Base-by-base conservation (phyloP, 305 asterid species). In the Rubia peregrina region DNA sequence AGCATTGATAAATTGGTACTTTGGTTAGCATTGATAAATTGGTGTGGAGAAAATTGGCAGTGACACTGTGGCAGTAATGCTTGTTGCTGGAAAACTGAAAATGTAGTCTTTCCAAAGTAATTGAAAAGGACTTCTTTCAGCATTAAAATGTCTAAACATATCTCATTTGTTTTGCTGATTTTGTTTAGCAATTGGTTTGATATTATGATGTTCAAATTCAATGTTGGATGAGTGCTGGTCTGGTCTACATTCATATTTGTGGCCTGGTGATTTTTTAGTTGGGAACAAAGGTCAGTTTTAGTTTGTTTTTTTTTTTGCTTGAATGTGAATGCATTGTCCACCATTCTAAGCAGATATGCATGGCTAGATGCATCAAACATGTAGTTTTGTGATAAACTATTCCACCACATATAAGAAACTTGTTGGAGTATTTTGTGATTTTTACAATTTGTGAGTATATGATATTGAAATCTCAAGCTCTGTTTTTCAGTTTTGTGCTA, bases 181-280 rank as follows among this genome's bases (percentile, higher is more conserved):
- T 57, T 73, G 36, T 62, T 62, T 53, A 61, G 49, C 44, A 61
- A 33, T 36, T 78, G 41, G 40, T 41, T 57, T 70, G 74, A 65
- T 74, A 70, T 81, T 68, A 84, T 85, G 91, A 77, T 80, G n/a
- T n/a, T n/a, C n/a, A n/a, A n/a, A 71, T 68, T 77, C 85, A 67
- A 68, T 79, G 78, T 53, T 62, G 24, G 67, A 40, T 75, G 67
- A 83, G 73, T 70, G 87, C 75, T 30, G 79, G 72, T 82, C 82
- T 78, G 75, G 69, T 76, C 82, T 79, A 12, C 36, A 73, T 74
- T 81, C 90, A 36, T 73, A 75, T 65, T 69, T 78, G 68, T 79
- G 73, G 60, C 78, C 68, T 44, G 74, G 75, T 75, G 46, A 78
- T 63, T 72, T 77, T 79, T 61, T 81, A 49, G 26, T 67, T 61